Base-by-base conservation (phyloP, 345 rosid genomes). In the Gossypium mustelinum region DNA sequence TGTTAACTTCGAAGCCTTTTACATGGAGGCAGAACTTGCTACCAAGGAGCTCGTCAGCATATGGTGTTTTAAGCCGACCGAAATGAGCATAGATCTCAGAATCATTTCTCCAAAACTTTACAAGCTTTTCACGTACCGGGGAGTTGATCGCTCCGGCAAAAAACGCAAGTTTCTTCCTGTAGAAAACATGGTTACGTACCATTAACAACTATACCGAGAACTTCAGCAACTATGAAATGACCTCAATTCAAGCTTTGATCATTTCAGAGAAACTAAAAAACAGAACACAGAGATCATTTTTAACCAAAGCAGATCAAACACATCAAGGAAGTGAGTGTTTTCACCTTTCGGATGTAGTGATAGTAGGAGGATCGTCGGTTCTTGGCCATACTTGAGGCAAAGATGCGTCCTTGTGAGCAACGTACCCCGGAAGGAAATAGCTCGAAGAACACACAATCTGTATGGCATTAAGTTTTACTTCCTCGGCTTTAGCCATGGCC, bases 381-480 rank as follows among this genome's bases (percentile, higher is more conserved):
- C 93, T 85, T 9, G 90, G 93, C 93, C 93, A 87, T 73, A 87
- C 77, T 77, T 86, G 90, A 39, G 93, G 93, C 74, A 87, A 64
- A 65, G 85, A 86, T 17, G 82, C 86, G 72, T 89, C 90, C 78
- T 87, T 89, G 66, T 89, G 93, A 82, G 87, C 16, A 58, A 24
- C 3, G 63, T 58, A 58, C 9, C 89, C 86, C 14, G 84, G 80
- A 11, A 89, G 76, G 69, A 80, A 84, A 77, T 87, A 87, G 75
- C 87, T 85, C 1, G 91, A 87, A 22, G 91, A 89, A 82, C 91
- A 89, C 56, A 87, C 88, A 62, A 87, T 81, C 76, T 84, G 89
- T 57, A 87, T 87, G 55, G 87, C 86, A 84, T 87, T 89, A 63
- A 78, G 68, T 68, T 80, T 86, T 73, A 82, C 86, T 54, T 25